phyloP scores from a whole-genome alignment of 2,329 filamentous ascomycete species.

The Atkinsonella texensis region DNA sequence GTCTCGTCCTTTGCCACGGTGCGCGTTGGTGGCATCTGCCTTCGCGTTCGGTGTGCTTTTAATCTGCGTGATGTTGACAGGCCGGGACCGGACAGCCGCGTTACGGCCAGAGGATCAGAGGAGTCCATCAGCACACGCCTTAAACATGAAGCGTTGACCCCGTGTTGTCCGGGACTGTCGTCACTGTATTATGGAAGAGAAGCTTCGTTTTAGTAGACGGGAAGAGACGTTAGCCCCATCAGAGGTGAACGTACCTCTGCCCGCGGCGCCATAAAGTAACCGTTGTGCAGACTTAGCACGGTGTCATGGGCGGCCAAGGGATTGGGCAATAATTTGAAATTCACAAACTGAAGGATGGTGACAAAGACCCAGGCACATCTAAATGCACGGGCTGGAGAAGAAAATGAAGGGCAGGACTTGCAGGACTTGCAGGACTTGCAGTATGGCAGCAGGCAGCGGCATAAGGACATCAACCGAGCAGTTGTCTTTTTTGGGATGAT shows the following conservation, averaged over 20 bases:
- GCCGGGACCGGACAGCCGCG: slow-evolving; percentile 8
- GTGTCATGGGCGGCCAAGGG: neutral
- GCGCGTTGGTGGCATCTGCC: slow-evolving; percentile 6
- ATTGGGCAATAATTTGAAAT: neutral
- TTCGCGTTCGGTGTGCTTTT: neutral
- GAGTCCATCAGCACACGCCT: slow-evolving; percentile 12
- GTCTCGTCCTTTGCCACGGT: slow-evolving; percentile 4
- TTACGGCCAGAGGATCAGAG: slow-evolving; percentile 9
- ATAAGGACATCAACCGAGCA: neutral
- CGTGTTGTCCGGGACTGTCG: slow-evolving; percentile 7
- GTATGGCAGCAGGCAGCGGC: neutral
- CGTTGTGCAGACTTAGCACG: neutral
- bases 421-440: too few relatives aligned
- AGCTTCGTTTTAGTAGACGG: neutral
- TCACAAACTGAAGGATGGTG: neutral
- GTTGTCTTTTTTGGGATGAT: neutral
- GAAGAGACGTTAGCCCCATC: neutral
- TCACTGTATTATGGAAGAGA: neutral
- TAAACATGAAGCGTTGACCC: slow-evolving; percentile 2
- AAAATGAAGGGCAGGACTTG: neutral
- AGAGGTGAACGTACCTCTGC: neutral
- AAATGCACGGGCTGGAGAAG: neutral
- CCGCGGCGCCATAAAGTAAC: slow-evolving; percentile 4
- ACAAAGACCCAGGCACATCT: neutral
- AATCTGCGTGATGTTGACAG: slow-evolving; percentile 1